phyloP scores from a whole-genome alignment of 2,329 filamentous ascomycete genomes.

The Cladosporium sp. region DNA sequence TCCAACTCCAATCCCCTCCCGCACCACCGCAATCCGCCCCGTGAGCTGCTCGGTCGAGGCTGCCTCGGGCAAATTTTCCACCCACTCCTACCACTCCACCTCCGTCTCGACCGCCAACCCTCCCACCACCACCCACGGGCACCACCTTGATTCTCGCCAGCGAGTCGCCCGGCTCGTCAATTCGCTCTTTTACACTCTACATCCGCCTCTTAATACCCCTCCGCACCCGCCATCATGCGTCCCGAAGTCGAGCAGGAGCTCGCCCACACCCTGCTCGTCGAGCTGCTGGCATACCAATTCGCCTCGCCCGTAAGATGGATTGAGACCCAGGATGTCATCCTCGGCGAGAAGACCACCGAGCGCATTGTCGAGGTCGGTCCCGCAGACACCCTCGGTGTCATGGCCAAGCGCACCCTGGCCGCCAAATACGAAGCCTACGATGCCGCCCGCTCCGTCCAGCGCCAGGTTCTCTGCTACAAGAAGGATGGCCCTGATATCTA shows the following conservation, averaged over 20 bases:
- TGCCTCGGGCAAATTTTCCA: slow-evolving; percentile 12
- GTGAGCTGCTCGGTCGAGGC: not conserved
- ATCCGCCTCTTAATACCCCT: slow-evolving; percentile 14
- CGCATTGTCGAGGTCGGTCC: slow-evolving; percentile 96
- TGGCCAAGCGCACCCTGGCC: slow-evolving; percentile 92
- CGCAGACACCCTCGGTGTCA: slow-evolving; percentile 91
- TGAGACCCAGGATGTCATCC: slow-evolving; percentile 98
- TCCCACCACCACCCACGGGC: slow-evolving; percentile 6
- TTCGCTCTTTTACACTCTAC: slow-evolving; percentile 17
- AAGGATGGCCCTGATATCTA: slow-evolving; percentile 99
- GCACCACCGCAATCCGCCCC: not conserved
- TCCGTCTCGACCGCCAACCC: slow-evolving; percentile 15
- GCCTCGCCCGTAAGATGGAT: slow-evolving; percentile 99
- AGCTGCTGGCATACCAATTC: slow-evolving; percentile 98
- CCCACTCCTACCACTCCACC: slow-evolving; percentile 8
- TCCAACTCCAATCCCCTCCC: slow-evolving; percentile 4
- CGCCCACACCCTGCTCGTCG: slow-evolving; percentile 93
- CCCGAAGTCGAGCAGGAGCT: slow-evolving; percentile 99
- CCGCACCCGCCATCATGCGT: slow-evolving; percentile 57
- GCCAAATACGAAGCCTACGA: slow-evolving; percentile 99
- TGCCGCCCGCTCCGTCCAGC: slow-evolving; percentile 89
- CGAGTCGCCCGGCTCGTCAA: slow-evolving; percentile 12
- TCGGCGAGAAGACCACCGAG: slow-evolving; percentile 92
- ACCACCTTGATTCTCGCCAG: not conserved
- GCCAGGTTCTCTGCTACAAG: slow-evolving; percentile 98